Conservation (phyloP, 176 grass and related monocot genomes). For the Triticum aestivum region IWGSC_CS_RefSeq_v2.1 NC_057813.1:597046029-597046528, state of each 20-base stretch:
- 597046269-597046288: no score
- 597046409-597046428: background rate
- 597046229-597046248: constrained; percentile 8
- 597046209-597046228: constrained; percentile 29
- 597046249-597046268: background rate
- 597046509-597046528: no score
- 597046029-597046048: no score
- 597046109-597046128: constrained; percentile 79
- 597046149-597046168: constrained; percentile 52
- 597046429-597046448: no score
- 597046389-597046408: background rate
- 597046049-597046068: constrained; percentile 29
- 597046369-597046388: constrained; percentile 36
- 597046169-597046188: constrained; percentile 39
- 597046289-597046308: no score
- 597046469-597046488: no score
- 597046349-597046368: background rate
- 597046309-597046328: no score
- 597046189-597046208: constrained; percentile 45
- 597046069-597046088: constrained; percentile 64
- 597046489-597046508: no score
- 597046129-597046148: constrained; percentile 70
- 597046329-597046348: background rate
- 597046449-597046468: no score
- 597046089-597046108: constrained; percentile 73